A percentile compares a stretch with the other conserved stretches of the same genome.
Evolutionary conservation across 768 basidiomycete genomes (phyloP).

Genomic region (Hypsizygus marmoreus): DNA sequence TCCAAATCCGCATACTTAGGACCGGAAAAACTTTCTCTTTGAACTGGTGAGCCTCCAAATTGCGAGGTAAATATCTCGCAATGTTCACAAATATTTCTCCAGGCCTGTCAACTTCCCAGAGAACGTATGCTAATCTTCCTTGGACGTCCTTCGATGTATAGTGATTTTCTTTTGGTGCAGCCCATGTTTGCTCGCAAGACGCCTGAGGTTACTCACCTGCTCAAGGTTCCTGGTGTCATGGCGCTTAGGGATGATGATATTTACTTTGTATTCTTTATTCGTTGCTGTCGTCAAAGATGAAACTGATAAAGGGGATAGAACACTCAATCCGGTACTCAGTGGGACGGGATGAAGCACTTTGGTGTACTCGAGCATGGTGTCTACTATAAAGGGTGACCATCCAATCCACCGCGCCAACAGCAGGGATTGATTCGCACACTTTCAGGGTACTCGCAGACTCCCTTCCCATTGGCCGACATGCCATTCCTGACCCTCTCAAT

Average conservation of each 20-base stretch:
- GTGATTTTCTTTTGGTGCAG: conserved; percentile 21
- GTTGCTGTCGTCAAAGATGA: background rate
- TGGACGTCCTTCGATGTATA: background rate
- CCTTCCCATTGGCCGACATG: conserved; percentile 45
- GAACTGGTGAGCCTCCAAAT: conserved; percentile 51
- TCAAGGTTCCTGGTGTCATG: conserved; percentile 21
- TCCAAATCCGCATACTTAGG: conserved; percentile 26
- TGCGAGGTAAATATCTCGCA: background rate
- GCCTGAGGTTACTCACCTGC: conserved; percentile 49
- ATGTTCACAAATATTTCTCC: background rate
- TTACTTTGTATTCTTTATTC: conserved; percentile 43
- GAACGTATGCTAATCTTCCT: conserved; percentile 37
- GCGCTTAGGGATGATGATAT: conserved; percentile 49
- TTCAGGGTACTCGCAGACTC: conserved; percentile 42
- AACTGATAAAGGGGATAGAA: conserved; percentile 48
- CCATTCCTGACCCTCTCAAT: conserved; percentile 47
- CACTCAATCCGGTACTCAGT: conserved; percentile 70
- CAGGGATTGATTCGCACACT: background rate
- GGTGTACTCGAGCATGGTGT: conserved; percentile 51
- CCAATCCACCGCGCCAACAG: background rate
- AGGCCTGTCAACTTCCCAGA: conserved; percentile 71
- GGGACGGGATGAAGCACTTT: conserved; percentile 67
- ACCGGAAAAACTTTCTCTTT: conserved; percentile 55
- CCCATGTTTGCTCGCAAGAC: conserved; percentile 55
- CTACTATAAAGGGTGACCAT: conserved; percentile 61